These are phyloP conservation scores for Talaromyces islandicus DNA, from an alignment of 2,329 filamentous ascomycete species.

Conservation along the genomic window DNA sequence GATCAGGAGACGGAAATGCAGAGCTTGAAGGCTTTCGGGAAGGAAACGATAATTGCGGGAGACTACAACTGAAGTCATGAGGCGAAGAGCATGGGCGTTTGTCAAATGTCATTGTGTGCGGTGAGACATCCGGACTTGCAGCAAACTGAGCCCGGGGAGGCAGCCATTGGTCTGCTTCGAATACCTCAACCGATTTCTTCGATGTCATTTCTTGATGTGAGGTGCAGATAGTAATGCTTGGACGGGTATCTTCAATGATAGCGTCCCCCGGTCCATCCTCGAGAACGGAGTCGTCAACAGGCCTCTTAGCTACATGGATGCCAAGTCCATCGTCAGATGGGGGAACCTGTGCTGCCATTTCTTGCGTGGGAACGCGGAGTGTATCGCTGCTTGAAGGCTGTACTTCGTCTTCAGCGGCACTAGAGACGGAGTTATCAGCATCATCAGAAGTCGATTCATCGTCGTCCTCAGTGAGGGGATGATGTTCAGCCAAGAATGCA, in stretches of 20 bases:
- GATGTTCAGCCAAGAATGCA: conserved; percentile 37
- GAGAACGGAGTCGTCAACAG: background rate
- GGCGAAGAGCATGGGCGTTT: conserved; percentile 39
- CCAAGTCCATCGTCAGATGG: conserved; percentile 22
- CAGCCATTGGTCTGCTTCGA: conserved; percentile 24
- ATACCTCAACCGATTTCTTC: conserved; percentile 23
- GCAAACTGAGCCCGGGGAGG: conserved; percentile 14
- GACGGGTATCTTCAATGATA: conserved; percentile 1
- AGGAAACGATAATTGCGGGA: conserved; percentile 36
- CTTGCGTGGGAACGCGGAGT: conserved; percentile 1
- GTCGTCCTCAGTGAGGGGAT: background rate
- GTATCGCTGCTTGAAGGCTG: conserved; percentile 12
- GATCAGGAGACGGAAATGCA: conserved; percentile 41
- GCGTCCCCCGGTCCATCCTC: conserved; percentile 11
- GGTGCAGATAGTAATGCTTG: background rate
- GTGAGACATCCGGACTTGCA: conserved; percentile 31
- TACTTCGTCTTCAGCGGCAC: conserved; percentile 5
- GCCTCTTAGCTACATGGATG: conserved; percentile 17
- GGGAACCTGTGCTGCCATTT: background rate
- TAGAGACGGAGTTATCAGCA: background rate
- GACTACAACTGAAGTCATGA: conserved; percentile 30
- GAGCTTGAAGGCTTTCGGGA: conserved; percentile 34
- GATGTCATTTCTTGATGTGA: conserved; percentile 8
- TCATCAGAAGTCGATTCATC: background rate
- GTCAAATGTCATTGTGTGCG: conserved; percentile 29